phyloP scores from a whole-genome alignment of 2,329 filamentous ascomycete species.

The Ceratocystis ficicola region DNA sequence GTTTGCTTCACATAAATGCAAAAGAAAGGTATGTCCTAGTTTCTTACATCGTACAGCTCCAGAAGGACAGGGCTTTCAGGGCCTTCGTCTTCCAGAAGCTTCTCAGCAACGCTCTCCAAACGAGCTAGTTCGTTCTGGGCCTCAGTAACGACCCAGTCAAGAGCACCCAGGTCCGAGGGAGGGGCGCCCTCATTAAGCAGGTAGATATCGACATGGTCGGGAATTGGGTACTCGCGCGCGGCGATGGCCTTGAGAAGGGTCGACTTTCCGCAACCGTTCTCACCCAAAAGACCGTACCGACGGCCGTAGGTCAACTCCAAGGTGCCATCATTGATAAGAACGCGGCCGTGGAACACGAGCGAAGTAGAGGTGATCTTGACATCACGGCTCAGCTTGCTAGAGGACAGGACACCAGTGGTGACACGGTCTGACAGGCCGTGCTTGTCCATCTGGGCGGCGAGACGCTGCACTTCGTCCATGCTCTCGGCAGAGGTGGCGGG shows the following conservation, averaged over 20 bases:
- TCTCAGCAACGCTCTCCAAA: slow-evolving; percentile 78
- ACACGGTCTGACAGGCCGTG: slow-evolving; percentile 93
- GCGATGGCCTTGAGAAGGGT: slow-evolving; percentile 94
- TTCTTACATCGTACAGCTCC: slow-evolving; percentile 84
- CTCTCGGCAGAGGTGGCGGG: slow-evolving; percentile 61
- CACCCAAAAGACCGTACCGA: slow-evolving; percentile 86
- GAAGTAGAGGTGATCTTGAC: slow-evolving; percentile 93
- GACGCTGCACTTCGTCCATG: slow-evolving; percentile 69
- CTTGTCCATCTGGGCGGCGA: slow-evolving; percentile 89
- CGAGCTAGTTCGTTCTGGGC: slow-evolving; percentile 85
- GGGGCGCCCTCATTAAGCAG: slow-evolving; percentile 94
- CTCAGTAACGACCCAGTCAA: slow-evolving; percentile 95
- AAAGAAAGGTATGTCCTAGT: not conserved
- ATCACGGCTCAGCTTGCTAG: slow-evolving; percentile 72
- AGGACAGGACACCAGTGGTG: slow-evolving; percentile 90
- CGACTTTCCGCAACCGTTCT: slow-evolving; percentile 98
- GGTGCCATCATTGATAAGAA: slow-evolving; percentile 85
- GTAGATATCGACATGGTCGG: slow-evolving; percentile 95
- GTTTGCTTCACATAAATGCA: slow-evolving; percentile 12
- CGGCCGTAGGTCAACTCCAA: slow-evolving; percentile 88
- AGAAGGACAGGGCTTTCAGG: slow-evolving; percentile 82
- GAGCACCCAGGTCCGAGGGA: slow-evolving; percentile 72
- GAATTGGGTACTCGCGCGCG: slow-evolving; percentile 87
- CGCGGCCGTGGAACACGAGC: slow-evolving; percentile 93
- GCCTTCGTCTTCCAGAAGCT: slow-evolving; percentile 80